Base-by-base conservation (phyloP, 2,329 filamentous ascomycete species). In the Botrytis deweyae region DNA sequence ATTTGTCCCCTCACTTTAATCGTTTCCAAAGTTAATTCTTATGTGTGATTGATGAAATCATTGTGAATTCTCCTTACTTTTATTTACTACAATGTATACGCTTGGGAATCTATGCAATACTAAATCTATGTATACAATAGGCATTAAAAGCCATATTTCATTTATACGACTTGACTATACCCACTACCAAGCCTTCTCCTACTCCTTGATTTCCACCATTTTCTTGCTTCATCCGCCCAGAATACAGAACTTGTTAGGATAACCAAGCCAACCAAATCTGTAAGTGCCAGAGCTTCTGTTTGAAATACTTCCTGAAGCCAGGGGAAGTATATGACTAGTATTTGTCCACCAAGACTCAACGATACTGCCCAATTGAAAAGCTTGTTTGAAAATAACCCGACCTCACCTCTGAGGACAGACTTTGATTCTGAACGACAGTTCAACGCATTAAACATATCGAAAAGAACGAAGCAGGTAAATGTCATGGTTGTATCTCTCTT, bases 371-470 rank as follows among this genome's bases (percentile, higher is more conserved):
- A 97, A 83, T 98, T 98, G 85, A 99, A 99, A 83, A 99, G 92
- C 75, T 90, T 92, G 81, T 99, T 99, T 14, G 91, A 90, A 73
- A 96, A 92, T 20, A 97, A 82, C 14, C 92, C 90, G 69, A 97
- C 87, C 81, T 99, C 95, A 59, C 96, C 95, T 40, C 92, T 88
- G 5, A 99, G 88, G 8, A 99, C 87, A 18, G 93, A 97, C 82
- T 98, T 98, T 76, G 89, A 90, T 81, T 97, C 95, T 12, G 93
- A 97, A 66, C 96, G 93, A 83, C 96, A 99, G 25, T 93, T 92
- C 36, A 99, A 87, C 2, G 96, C 96, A 83, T 99, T 98, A 87
- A 98, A 98, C 96, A 99, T 99, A 86, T 99, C 96, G 83, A 98
- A 99, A 72, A 99, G 89, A 64, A 99, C 96, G 81, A 99, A 99